Percentiles rank a stretch among this genome's conserved stretches.
Conservation (phyloP, 768 basidiomycete genomes). For the Xerocomellus intermedius region DNA sequence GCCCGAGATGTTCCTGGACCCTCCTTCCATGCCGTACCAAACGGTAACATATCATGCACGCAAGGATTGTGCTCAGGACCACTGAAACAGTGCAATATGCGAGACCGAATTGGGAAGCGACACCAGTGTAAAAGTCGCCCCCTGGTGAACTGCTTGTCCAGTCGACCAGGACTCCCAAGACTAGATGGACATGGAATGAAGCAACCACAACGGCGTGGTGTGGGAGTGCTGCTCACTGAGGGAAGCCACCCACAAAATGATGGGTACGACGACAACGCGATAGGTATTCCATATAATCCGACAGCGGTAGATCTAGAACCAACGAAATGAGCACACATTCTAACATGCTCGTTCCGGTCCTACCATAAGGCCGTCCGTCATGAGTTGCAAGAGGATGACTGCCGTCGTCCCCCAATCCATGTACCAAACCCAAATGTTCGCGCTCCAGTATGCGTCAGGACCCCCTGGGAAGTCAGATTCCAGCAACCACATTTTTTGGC, state of each 20-base stretch:
- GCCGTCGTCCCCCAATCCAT: constrained; percentile 25
- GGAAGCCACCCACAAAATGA: constrained; percentile 22
- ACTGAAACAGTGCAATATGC: constrained; percentile 17
- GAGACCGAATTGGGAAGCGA: constrained; percentile 10
- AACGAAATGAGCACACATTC: background rate
- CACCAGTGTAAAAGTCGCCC: constrained; percentile 16
- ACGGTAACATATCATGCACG: constrained; percentile 24
- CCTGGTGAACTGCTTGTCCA: constrained; percentile 15
- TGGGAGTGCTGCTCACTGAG: constrained; percentile 13
- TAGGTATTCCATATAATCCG: constrained; percentile 33
- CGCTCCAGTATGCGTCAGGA: constrained; percentile 28
- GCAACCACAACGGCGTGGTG: background rate
- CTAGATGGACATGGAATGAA: constrained; percentile 8
- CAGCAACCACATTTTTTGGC: constrained; percentile 37
- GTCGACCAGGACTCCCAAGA: constrained; percentile 15
- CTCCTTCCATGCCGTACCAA: constrained; percentile 8
- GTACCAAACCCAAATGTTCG: constrained; percentile 28
- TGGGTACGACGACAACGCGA: constrained; percentile 11
- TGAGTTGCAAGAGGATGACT: constrained; percentile 31
- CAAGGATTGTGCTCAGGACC: constrained; percentile 18
- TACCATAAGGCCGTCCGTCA: constrained; percentile 35
- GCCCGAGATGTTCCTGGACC: constrained; percentile 12
- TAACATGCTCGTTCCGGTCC: background rate
- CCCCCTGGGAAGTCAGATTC: constrained; percentile 36
- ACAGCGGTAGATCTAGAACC: constrained; percentile 40